Conservation (phyloP, 2,329 filamentous ascomycete genomes). For the Emergomyces orientalis region DNA sequence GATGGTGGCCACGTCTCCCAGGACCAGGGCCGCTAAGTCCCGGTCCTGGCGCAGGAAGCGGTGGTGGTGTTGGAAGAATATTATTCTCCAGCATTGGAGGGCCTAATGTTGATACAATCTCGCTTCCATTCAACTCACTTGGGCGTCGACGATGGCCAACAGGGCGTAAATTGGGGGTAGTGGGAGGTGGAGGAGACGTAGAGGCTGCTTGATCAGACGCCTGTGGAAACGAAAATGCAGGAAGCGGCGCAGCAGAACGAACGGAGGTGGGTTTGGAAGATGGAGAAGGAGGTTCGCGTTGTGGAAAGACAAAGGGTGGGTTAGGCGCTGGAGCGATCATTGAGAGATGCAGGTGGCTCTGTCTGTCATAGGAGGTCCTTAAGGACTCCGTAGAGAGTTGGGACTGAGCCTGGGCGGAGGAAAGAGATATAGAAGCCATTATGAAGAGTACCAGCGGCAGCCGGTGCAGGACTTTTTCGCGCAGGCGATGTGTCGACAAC, state of each 20-base stretch:
- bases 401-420: constrained; percentile 24
- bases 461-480: constrained; percentile 9
- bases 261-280: constrained; percentile 53
- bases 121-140: constrained; percentile 77
- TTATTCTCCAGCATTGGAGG: constrained; percentile 56
- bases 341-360: constrained; percentile 18
- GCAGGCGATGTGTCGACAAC: constrained; percentile 7
- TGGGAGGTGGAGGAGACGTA: constrained; percentile 37
- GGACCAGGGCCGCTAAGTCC: constrained; percentile 39
- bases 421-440: constrained; percentile 20
- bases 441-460: background rate
- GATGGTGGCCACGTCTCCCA: constrained; percentile 60
- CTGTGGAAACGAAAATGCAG: constrained; percentile 30
- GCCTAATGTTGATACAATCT: constrained; percentile 43
- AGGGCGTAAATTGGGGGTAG: constrained; percentile 45
- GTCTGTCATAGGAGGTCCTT: constrained; percentile 17
- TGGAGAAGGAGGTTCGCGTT: constrained; percentile 24
- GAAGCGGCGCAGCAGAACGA: constrained; percentile 29
- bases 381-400: constrained; percentile 20
- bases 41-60: constrained; percentile 25
- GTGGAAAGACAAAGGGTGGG: constrained; percentile 13
- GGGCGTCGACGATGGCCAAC: constrained; percentile 63
- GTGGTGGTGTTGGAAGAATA: constrained; percentile 46
- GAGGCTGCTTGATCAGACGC: constrained; percentile 24
- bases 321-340: background rate